Evolutionary conservation across 805 yeast genomes (phyloP), one percentile per base, ranked within the genome.

Genomic region (Saturnispora diversa): DNA sequence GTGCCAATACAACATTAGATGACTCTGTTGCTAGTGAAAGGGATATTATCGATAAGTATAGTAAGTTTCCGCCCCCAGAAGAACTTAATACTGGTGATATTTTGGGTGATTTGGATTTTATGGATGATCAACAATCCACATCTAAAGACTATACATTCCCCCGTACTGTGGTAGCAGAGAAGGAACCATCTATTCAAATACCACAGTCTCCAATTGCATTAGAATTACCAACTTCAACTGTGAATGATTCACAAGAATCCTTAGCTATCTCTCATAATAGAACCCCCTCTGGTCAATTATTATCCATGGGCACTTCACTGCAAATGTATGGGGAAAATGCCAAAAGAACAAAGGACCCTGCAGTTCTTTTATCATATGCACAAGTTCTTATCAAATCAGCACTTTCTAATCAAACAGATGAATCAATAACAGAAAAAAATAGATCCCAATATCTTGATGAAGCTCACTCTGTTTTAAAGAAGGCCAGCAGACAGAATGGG

Each of bases 241-340:
- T 16, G 11, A 25, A 25, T 15, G n/a, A n/a, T n/a, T n/a, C n/a
- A n/a, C n/a, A n/a, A n/a, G n/a, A n/a, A n/a, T n/a, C n/a, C n/a
- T n/a, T n/a, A n/a, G n/a, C n/a, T n/a, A n/a, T n/a, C n/a, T n/a
- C n/a, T n/a, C n/a, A 12, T 13, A 28, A 29, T 8, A 29, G 36
- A n/a, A 31, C 20, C 16, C 15, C 24, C 3, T 13, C n/a, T 6
- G 35, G 26, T 2, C n/a, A 9, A 8, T 62, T 88, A 46, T 37
- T 54, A 3, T 48, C 60, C 3, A 45, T 54, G 8, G 60, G 52
- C 62, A 77, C 83, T 55, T 87, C 96, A 4, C 74, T 90, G 43
- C 95, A 88, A 50, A 69, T 85, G 67, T 88, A 90, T 64, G 72
- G 92, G 40, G 73, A 80, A 49, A 88, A 85, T 55, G 95, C 94